A percentile compares a stretch with the other conserved stretches of the same genome.
Conservation (phyloP, 1,139 yeast species). For the Hyphopichia wangnamkhiaoensis region DNA sequence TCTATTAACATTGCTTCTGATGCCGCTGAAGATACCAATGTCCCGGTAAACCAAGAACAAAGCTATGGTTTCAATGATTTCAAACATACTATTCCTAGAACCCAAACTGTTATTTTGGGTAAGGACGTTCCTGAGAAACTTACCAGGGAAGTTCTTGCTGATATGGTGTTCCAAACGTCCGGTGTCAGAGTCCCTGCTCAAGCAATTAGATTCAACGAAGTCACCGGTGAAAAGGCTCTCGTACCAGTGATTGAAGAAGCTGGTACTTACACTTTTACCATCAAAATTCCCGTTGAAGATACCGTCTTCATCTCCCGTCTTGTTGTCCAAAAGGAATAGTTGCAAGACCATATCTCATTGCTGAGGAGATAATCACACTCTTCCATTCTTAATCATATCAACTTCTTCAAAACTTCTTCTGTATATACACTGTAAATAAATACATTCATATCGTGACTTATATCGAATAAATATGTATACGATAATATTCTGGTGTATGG, state of each 20-base stretch:
- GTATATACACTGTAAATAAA: conserved; percentile 11
- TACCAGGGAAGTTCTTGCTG: conserved; percentile 24
- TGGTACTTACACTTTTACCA: conserved; percentile 27
- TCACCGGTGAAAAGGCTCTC: conserved; percentile 9
- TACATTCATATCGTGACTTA: background rate
- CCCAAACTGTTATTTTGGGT: conserved; percentile 20
- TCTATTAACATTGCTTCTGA: conserved; percentile 5
- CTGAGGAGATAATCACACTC: too few species aligned
- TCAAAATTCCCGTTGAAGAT: background rate
- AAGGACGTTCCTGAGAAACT: conserved; percentile 25
- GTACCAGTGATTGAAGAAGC: conserved; percentile 18
- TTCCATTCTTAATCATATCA: too few species aligned
- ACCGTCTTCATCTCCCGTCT: conserved; percentile 4
- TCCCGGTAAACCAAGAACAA: too few species aligned
- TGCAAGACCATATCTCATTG: too few species aligned
- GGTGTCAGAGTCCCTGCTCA: conserved; percentile 32
- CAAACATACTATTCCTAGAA: conserved; percentile 32
- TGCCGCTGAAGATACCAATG: conserved; percentile 8
- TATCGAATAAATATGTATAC: background rate
- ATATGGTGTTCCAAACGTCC: conserved; percentile 26
- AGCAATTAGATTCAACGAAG: conserved; percentile 19
- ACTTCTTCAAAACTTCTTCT: conserved; percentile 3
- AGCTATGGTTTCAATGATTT: conserved; percentile 35
- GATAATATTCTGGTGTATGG: too few species aligned
- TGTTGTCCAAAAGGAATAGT: conserved; percentile 11